phyloP scores from a whole-genome alignment of 768 basidiomycete genomes.

The Crepidotus variabilis region DNA sequence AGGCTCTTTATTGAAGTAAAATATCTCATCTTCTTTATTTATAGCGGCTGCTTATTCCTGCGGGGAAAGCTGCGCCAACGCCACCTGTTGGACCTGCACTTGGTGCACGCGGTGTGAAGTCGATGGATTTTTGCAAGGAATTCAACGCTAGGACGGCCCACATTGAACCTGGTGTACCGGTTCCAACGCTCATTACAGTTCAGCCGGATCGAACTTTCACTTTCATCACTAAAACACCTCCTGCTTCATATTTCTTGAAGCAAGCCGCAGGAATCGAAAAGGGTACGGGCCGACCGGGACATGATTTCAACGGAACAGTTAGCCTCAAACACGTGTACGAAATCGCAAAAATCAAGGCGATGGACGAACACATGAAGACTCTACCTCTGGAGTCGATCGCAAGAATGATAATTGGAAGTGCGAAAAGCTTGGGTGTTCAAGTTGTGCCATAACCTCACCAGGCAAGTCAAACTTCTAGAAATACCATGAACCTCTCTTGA shows the following conservation, averaged over 20 bases:
- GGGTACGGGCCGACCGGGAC: slow-evolving; percentile 79
- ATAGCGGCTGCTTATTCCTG: slow-evolving; percentile 82
- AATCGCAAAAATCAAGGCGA: slow-evolving; percentile 94
- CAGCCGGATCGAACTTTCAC: slow-evolving; percentile 94
- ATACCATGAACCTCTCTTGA: slow-evolving; percentile 5
- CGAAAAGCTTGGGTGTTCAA: slow-evolving; percentile 83
- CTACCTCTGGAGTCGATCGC: slow-evolving; percentile 85
- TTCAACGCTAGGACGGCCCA: slow-evolving; percentile 97
- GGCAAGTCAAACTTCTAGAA: slow-evolving; percentile 7
- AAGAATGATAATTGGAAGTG: slow-evolving; percentile 84
- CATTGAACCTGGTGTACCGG: slow-evolving; percentile 79
- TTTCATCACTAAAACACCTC: slow-evolving; percentile 90
- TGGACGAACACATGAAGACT: slow-evolving; percentile 86
- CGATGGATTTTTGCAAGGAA: slow-evolving; percentile 99
- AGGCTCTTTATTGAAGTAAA: slow-evolving; percentile 1
- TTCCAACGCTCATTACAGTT: slow-evolving; percentile 90
- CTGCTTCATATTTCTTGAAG: slow-evolving; percentile 87
- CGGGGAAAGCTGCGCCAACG: slow-evolving; percentile 93
- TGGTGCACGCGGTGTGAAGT: slow-evolving; percentile 97
- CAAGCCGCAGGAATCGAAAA: slow-evolving; percentile 87
- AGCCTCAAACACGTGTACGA: slow-evolving; percentile 97
- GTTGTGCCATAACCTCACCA: slow-evolving; percentile 69
- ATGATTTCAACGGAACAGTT: slow-evolving; percentile 76
- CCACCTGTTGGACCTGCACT: slow-evolving; percentile 97
- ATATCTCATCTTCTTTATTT: slow-evolving; percentile 12